Percentiles rank a stretch among this genome's conserved stretches.
Evolutionary conservation across 73 alveolate genomes (phyloP).

Genomic region (Paramecium bursaria): DNA sequence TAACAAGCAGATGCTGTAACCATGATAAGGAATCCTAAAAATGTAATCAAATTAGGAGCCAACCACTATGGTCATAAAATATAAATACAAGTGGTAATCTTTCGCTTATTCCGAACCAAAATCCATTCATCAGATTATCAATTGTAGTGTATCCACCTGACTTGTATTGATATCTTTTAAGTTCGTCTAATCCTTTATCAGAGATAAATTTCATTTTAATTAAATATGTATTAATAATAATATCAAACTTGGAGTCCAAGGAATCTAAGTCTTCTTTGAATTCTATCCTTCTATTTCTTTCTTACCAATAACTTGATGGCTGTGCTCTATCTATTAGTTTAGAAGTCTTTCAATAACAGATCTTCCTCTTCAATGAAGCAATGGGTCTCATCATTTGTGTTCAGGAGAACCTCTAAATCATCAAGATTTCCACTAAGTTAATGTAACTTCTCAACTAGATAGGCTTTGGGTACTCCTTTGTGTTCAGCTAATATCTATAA

Average conservation of each 20-base stretch:
- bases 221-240: neutral
- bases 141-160: constrained; percentile 87
- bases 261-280: constrained; percentile 34
- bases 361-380: constrained; percentile 56
- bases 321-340: constrained; percentile 22
- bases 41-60: constrained; percentile 93
- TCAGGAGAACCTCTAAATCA: constrained; percentile 12
- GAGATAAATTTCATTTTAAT: constrained; percentile 79
- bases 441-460: constrained; percentile 39
- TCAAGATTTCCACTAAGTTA: constrained; percentile 43
- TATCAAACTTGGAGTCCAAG: too few species aligned
- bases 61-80: constrained; percentile 54
- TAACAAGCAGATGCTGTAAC: constrained; percentile 73
- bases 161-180: constrained; percentile 86
- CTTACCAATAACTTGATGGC: constrained; percentile 16
- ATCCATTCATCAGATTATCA: constrained; percentile 90
- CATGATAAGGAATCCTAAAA: constrained; percentile 84
- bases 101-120: constrained; percentile 86
- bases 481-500: neutral
- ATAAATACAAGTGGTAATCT: constrained; percentile 78
- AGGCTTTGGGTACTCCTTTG: constrained; percentile 41
- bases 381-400: constrained; percentile 57
- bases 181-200: constrained; percentile 84
- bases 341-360: constrained; percentile 11
- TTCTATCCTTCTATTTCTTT: constrained; percentile 13